Evolutionary conservation across 768 basidiomycete genomes (phyloP).

Genomic region (Pleurotus djamor): DNA sequence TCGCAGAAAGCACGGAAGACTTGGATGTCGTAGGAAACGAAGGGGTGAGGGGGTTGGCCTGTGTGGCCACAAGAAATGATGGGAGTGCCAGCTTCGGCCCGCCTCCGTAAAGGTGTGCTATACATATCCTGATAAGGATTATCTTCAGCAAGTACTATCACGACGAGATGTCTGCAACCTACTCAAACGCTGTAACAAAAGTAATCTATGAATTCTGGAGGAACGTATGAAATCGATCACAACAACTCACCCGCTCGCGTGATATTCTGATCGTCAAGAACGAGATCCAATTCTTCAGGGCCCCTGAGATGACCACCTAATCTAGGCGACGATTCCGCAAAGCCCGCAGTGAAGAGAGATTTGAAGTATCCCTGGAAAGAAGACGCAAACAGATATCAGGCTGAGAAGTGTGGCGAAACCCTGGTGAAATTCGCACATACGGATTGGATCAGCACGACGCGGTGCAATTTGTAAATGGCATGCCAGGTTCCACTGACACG

Average conservation of each 20-base stretch:
- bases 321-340: conserved; percentile 53
- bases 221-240: conserved; percentile 1
- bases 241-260: conserved; percentile 70
- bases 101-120: conserved; percentile 85
- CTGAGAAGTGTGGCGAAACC: background rate
- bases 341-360: conserved; percentile 82
- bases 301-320: conserved; percentile 20
- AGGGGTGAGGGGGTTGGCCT: conserved; percentile 68
- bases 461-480: conserved; percentile 77
- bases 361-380: conserved; percentile 76
- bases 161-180: conserved; percentile 28
- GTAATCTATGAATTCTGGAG: conserved; percentile 9
- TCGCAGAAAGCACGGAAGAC: conserved; percentile 20
- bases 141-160: background rate
- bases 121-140: conserved; percentile 61
- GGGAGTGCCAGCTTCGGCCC: conserved; percentile 74
- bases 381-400: conserved; percentile 9
- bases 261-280: conserved; percentile 85
- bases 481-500: conserved; percentile 63
- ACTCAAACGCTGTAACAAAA: conserved; percentile 76
- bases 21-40: conserved; percentile 39
- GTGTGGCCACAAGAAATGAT: conserved; percentile 60
- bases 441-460: conserved; percentile 86
- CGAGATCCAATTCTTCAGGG: conserved; percentile 61
- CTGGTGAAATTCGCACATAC: conserved; percentile 36